A percentile compares a stretch with the other conserved stretches of the same genome.
phyloP scores from a whole-genome alignment of 2,329 filamentous ascomycete genomes.

The Neopestalotiopsis sp. region DNA sequence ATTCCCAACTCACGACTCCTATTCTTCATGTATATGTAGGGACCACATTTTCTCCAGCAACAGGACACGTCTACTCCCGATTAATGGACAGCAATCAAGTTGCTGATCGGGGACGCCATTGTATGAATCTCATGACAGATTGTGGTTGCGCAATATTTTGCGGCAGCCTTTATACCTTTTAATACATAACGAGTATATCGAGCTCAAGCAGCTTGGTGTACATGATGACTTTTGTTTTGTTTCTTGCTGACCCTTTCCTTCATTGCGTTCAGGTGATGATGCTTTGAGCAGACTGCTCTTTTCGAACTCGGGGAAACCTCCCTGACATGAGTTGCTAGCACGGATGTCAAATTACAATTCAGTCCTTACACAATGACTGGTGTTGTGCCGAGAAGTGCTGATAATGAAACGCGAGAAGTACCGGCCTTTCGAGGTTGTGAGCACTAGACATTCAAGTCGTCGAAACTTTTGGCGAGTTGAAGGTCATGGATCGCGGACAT shows the following conservation, averaged over 20 bases:
- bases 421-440: slow-evolving; percentile 37
- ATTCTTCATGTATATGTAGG: slow-evolving; percentile 9
- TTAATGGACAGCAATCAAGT: slow-evolving; percentile 3
- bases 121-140: slow-evolving; percentile 3
- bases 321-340: slow-evolving; percentile 62
- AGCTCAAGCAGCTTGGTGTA: background rate
- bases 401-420: slow-evolving; percentile 63
- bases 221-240: slow-evolving; percentile 9
- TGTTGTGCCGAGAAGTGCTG: slow-evolving; percentile 99
- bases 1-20: slow-evolving; percentile 11
- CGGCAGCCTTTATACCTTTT: slow-evolving; percentile 3
- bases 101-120: slow-evolving; percentile 9
- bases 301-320: background rate
- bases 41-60: background rate
- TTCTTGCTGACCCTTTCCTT: background rate
- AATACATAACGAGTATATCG: slow-evolving; percentile 5
- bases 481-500: slow-evolving; percentile 43
- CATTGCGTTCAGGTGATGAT: background rate
- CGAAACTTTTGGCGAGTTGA: slow-evolving; percentile 25
- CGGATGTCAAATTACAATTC: slow-evolving; percentile 99
- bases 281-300: background rate
- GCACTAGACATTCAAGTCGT: slow-evolving; percentile 31
- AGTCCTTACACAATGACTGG: slow-evolving; percentile 77
- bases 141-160: background rate
- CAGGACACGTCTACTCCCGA: background rate